Base-by-base conservation (phyloP, 2,329 filamentous ascomycete genomes). In the Emmonsiellopsis sp. region DNA sequence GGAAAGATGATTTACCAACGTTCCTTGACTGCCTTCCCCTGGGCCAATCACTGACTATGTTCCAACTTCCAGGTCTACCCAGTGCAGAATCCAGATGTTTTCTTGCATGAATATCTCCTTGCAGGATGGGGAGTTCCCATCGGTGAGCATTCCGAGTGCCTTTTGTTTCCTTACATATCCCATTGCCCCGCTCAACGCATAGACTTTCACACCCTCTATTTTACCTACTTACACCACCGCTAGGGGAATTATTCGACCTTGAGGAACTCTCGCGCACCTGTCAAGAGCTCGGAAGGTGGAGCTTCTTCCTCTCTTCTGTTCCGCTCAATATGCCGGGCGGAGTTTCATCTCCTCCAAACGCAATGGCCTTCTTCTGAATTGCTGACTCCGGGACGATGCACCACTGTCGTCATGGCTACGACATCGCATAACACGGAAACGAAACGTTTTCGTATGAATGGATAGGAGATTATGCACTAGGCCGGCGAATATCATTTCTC, bases 91-190 rank as follows among this genome's bases (percentile, higher is more conserved):
- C 56, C 64, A 36, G 66, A 72, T 51, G 14, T 67, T 7, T 71
- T 70, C 51, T 60, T 76, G 60, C 74, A 77, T 53, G 74, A 77
- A 51, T 75, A 75, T 55, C 62, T 77, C 2, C 60, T 80, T 11
- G 73, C 75, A 21, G 75, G 75, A 43, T 79, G 76, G 75, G 77
- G 76, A 3, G 71, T 78, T 65, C 75, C 60, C 49, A 72, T 73
- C 55, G 74, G 73, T 57, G 72, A 40, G 72, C 11, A 27, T n/a
- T 27, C 14, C 27, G 8, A 31, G 21, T 7, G 32, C 13, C 8
- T 2, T 33, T 68, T 10, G 70, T 71, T 62, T 67, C 71, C 0
- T 32, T n/a, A 5, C 10, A 36, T 33, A 21, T 10, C 8, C 13
- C 37, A 11, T 14, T 43, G 11, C 6, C n/a, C 10, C 49, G 11